Evolutionary conservation across 257 asterid species (phyloP), one percentile per base, ranked within the genome.

Genomic region (Lycium barbarum): DNA sequence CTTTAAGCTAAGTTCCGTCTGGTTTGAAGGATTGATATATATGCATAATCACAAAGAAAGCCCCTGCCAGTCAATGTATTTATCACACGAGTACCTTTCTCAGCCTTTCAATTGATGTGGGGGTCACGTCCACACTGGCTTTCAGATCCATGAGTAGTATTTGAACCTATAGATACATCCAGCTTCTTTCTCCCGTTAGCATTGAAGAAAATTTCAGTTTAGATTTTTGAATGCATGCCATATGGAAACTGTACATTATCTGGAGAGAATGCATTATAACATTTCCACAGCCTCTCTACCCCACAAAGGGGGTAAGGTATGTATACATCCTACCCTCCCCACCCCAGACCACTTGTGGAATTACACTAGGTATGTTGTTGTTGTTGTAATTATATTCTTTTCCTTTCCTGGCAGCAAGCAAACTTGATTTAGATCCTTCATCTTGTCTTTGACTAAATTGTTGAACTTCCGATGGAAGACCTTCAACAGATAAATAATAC

Each of bases 211-310:
- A 36, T 51, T 51, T 9, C 61, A 13, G 26, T 76, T 26, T 26
- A 76, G 82, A 51, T 53, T 51, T 74, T 76, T 3, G 82, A 51
- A 51, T 76, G 63, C 13, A 53, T 13, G 82, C 1, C 65, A 51
- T 26, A 14, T 53, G 65, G 63, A 76, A 76, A 26, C 40, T 51
- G 62, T 11, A 22, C 8, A 61, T n/a, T 22, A 61, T n/a, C 67
- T 61, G 35, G 67, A 61, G 67, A 61, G 35, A 61, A 6, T 1
- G 47, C 4, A 7, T 20, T 26, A 26, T 53, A 22, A 26, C 22
- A 14, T 33, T 51, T 76, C 4, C 33, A 1, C 33, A 26, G 33
- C 33, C 33, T 26, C 33, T 26, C 33, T 26, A 26, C 33, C 33
- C 33, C 33, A 26, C 33, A 26, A 26, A 26, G 33, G 33, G 33